Conservation (phyloP, 805 yeast genomes). For the Pichia scutulata region DNA sequence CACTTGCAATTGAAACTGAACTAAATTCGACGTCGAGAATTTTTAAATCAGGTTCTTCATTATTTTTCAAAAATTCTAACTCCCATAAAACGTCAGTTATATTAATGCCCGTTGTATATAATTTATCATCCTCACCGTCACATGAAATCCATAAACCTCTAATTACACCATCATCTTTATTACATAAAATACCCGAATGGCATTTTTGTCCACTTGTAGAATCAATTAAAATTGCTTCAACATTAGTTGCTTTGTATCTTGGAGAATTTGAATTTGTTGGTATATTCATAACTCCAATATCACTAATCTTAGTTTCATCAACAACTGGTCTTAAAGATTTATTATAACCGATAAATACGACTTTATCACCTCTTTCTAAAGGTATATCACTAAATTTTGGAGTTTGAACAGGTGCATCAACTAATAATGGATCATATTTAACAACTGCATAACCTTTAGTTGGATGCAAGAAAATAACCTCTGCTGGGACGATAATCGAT, state of each 20-base stretch:
- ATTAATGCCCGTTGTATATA: conserved; percentile 73
- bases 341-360: conserved; percentile 76
- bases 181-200: conserved; percentile 67
- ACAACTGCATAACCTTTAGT: conserved; percentile 78
- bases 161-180: conserved; percentile 60
- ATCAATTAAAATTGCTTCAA: conserved; percentile 72
- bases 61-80: conserved; percentile 41
- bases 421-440: conserved; percentile 70
- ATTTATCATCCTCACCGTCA: conserved; percentile 63
- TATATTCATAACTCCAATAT: conserved; percentile 63
- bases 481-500: conserved; percentile 70
- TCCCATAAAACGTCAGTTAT: conserved; percentile 56
- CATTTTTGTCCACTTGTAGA: conserved; percentile 66
- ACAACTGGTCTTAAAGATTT: conserved; percentile 60
- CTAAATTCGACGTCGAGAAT: conserved; percentile 76
- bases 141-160: conserved; percentile 82
- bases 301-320: conserved; percentile 70
- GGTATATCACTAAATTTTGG: conserved; percentile 53
- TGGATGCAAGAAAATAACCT: conserved; percentile 80
- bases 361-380: conserved; percentile 66
- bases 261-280: conserved; percentile 66
- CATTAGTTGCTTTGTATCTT: conserved; percentile 76
- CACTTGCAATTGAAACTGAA: conserved; percentile 59
- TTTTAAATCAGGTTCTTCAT: conserved; percentile 47
- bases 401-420: conserved; percentile 62